Base-by-base conservation (phyloP, 225 moss, liverwort and hornwort genomes). In the Marchantia paleacea region DNA sequence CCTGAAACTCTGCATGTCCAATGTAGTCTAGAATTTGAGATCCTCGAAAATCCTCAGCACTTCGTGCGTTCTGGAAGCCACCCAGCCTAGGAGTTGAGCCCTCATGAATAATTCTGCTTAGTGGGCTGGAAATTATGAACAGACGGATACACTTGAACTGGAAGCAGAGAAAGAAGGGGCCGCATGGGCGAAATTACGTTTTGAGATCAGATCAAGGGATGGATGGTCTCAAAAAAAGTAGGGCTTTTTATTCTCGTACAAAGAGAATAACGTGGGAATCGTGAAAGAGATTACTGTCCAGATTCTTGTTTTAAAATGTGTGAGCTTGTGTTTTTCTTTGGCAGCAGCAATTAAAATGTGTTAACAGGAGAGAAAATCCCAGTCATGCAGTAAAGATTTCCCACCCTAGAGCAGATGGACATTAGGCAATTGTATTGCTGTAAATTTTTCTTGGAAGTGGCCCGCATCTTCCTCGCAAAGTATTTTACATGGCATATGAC, bases 11-110 rank as follows among this genome's bases (percentile, higher is more conserved):
- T 74, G 55, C 74, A 60, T 76, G 60, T 7, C 60, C 11, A 31
- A 76, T 76, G 39, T 31, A 58, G 29, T 47, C 25, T 39, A 16
- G 58, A 22, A 30, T 72, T 18, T 25, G 75, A 76, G 75, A 76
- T 22, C 20, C 47, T 76, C 11, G 9, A 24, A 60, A 31, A 15
- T 39, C 10, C 58, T 15, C 55, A 28, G 22, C 25, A 50, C 1
- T n/a, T 50, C 51, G n/a, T 52, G 50, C n/a, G 22, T 6, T 72
- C 10, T 72, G 7, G 12, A n/a, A 18, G 18, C 72, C 7, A 51
- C 0, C 28, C 18, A 14, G 12, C 50, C 16, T 72, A 47, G 12
- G 0, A 72, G 72, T 24, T 15, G 51, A 72, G 51, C 19, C 50
- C 51, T 22, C 22, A 51, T 52, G n/a, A 72, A 51, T 7, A 18